Conservation (phyloP, 441 rosid genomes). For the Cnidoscolus chayamansa region DNA sequence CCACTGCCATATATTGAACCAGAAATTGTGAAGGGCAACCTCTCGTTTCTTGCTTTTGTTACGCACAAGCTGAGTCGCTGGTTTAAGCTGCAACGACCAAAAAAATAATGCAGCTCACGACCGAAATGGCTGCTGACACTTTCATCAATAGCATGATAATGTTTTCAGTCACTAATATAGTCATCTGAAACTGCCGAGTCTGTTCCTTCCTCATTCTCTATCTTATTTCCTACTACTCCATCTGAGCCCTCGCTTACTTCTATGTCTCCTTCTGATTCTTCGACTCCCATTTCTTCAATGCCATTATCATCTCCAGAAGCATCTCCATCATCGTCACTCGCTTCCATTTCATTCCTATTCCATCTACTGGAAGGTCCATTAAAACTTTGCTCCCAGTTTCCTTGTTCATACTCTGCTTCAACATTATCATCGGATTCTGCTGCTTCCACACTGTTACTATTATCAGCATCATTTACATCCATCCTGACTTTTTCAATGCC, state of each 20-base stretch:
- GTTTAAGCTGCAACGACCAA: constrained; percentile 29
- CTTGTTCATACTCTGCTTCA: constrained; percentile 49
- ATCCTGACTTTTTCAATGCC: constrained; percentile 39
- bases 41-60: background rate
- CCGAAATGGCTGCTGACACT: background rate
- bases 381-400: constrained; percentile 54
- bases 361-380: constrained; percentile 34
- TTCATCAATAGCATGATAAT: background rate
- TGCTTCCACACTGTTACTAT: constrained; percentile 57
- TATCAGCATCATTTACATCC: constrained; percentile 38
- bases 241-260: constrained; percentile 67
- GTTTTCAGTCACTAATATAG: constrained; percentile 45
- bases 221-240: constrained; percentile 28
- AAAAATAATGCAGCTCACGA: constrained; percentile 28
- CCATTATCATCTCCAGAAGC: constrained; percentile 42
- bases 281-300: constrained; percentile 30
- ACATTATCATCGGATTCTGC: constrained; percentile 67
- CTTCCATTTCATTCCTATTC: constrained; percentile 47
- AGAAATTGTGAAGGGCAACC: background rate
- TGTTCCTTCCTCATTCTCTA: constrained; percentile 36
- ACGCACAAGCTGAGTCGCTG: background rate
- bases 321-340: constrained; percentile 56
- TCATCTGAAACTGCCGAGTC: constrained; percentile 54
- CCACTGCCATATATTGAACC: background rate
- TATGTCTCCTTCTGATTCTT: constrained; percentile 43